Evolutionary conservation across 306 rosid genomes (phyloP).

Genomic region (Benincasa hispida): DNA sequence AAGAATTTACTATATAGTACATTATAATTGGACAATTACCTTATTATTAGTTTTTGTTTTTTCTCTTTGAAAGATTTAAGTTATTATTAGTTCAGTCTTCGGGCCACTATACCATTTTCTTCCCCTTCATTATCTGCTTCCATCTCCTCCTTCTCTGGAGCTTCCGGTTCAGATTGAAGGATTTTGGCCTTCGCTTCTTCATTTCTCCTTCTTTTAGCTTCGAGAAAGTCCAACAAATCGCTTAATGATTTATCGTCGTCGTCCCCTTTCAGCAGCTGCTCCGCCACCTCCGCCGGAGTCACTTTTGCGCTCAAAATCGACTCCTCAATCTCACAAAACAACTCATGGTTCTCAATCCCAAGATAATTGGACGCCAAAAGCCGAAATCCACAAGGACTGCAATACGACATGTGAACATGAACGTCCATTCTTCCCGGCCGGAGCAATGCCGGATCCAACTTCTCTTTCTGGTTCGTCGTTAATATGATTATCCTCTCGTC

Average conservation of each 20-base stretch:
- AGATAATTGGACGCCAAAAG: constrained; percentile 23
- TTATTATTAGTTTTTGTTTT: too few species aligned
- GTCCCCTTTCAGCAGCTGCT: constrained; percentile 18
- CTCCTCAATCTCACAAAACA: constrained; percentile 17
- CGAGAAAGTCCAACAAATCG: constrained; percentile 17
- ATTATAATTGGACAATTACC: too few species aligned
- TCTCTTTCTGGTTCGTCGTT: constrained; percentile 39
- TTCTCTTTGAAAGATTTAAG: too few species aligned
- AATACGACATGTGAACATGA: constrained; percentile 38
- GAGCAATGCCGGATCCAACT: constrained; percentile 29
- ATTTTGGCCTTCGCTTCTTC: constrained; percentile 16
- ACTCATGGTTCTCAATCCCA: constrained; percentile 18
- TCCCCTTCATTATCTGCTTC: background rate
- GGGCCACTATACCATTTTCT: too few species aligned
- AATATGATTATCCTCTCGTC: constrained; percentile 38
- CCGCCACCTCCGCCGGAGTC: constrained; percentile 33
- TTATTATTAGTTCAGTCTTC: too few species aligned
- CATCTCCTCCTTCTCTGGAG: background rate
- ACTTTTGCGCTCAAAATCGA: constrained; percentile 7
- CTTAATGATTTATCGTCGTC: constrained; percentile 3
- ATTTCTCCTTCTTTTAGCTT: constrained; percentile 10
- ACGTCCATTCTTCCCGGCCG: constrained; percentile 46
- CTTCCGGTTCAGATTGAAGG: background rate
- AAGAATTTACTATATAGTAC: too few species aligned
- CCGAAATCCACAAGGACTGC: constrained; percentile 28